Evolutionary conservation across 345 rosid species (phyloP).

Genomic region (Camelina sativa): DNA sequence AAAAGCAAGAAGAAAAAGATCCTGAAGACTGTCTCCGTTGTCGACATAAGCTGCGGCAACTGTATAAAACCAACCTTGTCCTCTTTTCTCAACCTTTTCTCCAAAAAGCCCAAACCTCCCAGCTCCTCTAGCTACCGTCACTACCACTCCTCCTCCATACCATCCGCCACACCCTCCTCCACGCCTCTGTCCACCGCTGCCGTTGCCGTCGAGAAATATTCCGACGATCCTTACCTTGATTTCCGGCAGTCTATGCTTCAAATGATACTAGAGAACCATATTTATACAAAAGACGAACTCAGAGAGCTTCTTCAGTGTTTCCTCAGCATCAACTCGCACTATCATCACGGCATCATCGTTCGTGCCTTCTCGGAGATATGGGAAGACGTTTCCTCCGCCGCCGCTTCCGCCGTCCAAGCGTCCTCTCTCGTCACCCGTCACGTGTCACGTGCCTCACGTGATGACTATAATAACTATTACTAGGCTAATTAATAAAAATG

Average conservation of each 20-base stretch:
- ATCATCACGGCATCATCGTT: slow-evolving; percentile 70
- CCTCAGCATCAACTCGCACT: slow-evolving; percentile 74
- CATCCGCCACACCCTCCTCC: slow-evolving; percentile 45
- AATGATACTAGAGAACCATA: slow-evolving; percentile 88
- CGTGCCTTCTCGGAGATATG: slow-evolving; percentile 92
- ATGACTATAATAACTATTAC: slow-evolving; percentile 19
- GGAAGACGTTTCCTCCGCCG: slow-evolving; percentile 55
- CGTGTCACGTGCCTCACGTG: slow-evolving; percentile 31
- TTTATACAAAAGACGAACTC: slow-evolving; percentile 77
- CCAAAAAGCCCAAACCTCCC: slow-evolving; percentile 40
- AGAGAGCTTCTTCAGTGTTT: slow-evolving; percentile 76
- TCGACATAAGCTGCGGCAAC: slow-evolving; percentile 57
- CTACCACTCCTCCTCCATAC: slow-evolving; percentile 29
- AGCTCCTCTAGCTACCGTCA: slow-evolving; percentile 22
- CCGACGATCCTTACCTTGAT: slow-evolving; percentile 90
- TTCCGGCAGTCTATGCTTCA: slow-evolving; percentile 94
- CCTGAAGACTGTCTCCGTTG: slow-evolving; percentile 56
- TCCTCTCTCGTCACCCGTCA: slow-evolving; percentile 20
- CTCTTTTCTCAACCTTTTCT: slow-evolving; percentile 50
- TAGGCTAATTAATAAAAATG: not conserved
- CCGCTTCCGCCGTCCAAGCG: slow-evolving; percentile 15
- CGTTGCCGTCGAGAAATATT: slow-evolving; percentile 90
- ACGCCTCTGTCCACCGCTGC: slow-evolving; percentile 44
- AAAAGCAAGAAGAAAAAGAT: slow-evolving; percentile 52
- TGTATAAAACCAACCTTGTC: slow-evolving; percentile 61